Conservation (phyloP, 768 basidiomycete genomes). For the Auricularia sp. region DNA sequence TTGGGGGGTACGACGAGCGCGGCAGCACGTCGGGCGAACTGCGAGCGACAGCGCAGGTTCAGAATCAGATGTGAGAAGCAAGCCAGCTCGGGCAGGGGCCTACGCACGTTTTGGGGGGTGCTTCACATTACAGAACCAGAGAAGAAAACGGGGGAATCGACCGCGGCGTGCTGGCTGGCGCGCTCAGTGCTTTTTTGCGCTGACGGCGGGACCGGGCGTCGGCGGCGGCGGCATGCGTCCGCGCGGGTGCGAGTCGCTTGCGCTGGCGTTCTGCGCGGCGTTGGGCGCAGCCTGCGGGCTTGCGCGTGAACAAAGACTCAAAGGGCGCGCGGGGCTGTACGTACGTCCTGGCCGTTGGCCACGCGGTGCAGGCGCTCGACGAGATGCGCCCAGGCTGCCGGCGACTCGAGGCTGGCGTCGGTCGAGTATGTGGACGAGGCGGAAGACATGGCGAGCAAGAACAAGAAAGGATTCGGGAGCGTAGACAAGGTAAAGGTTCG, state of each 20-base stretch:
- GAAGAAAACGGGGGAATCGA: neutral
- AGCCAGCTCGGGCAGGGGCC: neutral
- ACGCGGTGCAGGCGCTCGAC: conserved; percentile 1
- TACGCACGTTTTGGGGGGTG: neutral
- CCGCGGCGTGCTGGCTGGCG: neutral
- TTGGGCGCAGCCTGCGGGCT: neutral
- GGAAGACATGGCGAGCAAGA: neutral
- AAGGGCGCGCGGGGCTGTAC: neutral
- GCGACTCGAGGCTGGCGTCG: neutral
- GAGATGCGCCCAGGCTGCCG: neutral
- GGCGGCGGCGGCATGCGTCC: neutral
- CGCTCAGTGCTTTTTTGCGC: neutral
- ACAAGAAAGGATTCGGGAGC: neutral
- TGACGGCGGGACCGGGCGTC: neutral
- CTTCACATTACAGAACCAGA: neutral
- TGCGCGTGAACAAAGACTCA: neutral
- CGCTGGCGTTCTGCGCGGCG: neutral
- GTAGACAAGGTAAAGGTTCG: neutral
- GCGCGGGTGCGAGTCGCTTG: neutral
- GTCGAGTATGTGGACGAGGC: neutral
- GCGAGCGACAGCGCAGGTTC: too few relatives aligned
- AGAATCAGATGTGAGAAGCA: too few relatives aligned
- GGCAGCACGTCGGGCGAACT: too few relatives aligned
- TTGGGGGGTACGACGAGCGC: too few relatives aligned
- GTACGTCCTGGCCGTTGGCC: conserved; percentile 1